These are phyloP conservation scores for Passiflora organensis DNA, from an alignment of 345 rosid species.

Conservation along the genomic window DNA sequence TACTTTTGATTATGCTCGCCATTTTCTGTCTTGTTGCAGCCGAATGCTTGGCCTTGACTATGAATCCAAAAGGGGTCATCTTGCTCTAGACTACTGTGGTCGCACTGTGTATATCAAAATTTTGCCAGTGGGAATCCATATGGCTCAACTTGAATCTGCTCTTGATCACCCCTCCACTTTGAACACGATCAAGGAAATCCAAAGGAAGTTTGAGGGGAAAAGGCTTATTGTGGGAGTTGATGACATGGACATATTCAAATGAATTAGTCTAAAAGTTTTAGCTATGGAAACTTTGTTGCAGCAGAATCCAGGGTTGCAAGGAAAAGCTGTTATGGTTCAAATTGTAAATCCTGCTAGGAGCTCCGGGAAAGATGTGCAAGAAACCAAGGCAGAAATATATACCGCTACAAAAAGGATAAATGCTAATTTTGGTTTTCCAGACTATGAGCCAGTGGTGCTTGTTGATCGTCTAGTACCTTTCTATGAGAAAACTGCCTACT, in stretches of 20 bases:
- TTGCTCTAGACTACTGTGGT: conserved; percentile 48
- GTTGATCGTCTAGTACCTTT: conserved; percentile 29
- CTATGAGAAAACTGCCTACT: conserved; percentile 43
- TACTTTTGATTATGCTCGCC: conserved; percentile 47
- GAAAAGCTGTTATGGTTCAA: conserved; percentile 40
- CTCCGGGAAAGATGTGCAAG: conserved; percentile 36
- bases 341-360: conserved; percentile 44
- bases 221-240: conserved; percentile 38
- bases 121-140: conserved; percentile 38
- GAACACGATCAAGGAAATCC: conserved; percentile 29
- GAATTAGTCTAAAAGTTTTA: conserved; percentile 37
- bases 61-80: conserved; percentile 43
- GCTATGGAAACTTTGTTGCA: conserved; percentile 38
- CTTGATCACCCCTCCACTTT: conserved; percentile 31
- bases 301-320: conserved; percentile 25
- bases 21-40: conserved; percentile 47
- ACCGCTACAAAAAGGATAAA: conserved; percentile 30
- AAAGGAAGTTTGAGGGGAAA: conserved; percentile 30
- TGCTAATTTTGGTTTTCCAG: conserved; percentile 21
- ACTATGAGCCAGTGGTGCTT: conserved; percentile 38
- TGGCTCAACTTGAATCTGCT: conserved; percentile 34
- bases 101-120: conserved; percentile 40
- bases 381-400: conserved; percentile 26
- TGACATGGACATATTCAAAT: conserved; percentile 48
- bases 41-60: conserved; percentile 42